Conservation (phyloP, 139 green algal genomes). For the Parachlorella kessleri region DNA sequence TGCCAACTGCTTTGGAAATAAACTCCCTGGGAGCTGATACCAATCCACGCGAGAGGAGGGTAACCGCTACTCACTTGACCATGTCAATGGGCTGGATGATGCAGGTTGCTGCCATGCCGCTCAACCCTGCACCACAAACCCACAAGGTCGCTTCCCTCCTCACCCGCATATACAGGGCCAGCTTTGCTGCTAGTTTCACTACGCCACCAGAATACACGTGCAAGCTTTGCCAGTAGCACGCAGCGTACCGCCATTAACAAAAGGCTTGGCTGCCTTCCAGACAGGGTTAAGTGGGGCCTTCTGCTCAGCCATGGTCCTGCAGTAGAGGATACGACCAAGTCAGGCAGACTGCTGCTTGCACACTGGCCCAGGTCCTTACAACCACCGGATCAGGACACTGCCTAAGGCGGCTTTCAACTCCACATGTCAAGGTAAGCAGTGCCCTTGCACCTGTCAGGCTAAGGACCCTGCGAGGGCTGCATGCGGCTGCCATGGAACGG, state of each 20-base stretch:
- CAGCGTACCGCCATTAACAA: slow-evolving; percentile 97
- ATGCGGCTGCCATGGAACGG: too few species aligned
- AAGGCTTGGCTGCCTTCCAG: slow-evolving; percentile 94
- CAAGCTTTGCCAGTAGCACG: too few species aligned
- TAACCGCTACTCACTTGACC: slow-evolving; percentile 86
- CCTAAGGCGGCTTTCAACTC: too few species aligned
- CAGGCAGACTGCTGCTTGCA: neutral
- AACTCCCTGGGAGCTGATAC: slow-evolving; percentile 85
- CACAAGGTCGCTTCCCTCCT: slow-evolving; percentile 36
- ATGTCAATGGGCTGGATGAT: slow-evolving; percentile 96
- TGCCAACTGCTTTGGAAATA: too few species aligned
- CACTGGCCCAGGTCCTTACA: too few species aligned
- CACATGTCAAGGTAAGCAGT: too few species aligned
- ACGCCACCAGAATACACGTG: too few species aligned
- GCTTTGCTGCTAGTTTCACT: too few species aligned
- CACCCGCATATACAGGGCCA: too few species aligned
- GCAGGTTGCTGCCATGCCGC: slow-evolving; percentile 82
- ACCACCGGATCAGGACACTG: too few species aligned
- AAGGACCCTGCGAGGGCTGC: too few species aligned
- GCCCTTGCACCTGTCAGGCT: too few species aligned
- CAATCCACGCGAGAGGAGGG: slow-evolving; percentile 61
- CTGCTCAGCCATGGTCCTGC: slow-evolving; percentile 24
- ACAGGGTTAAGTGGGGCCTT: slow-evolving; percentile 38
- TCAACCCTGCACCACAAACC: neutral
- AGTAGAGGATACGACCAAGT: neutral